A percentile compares a stretch with the other conserved stretches of the same genome.
Evolutionary conservation across 805 yeast genomes (phyloP).

Genomic region (Ogataea pignaliae): DNA sequence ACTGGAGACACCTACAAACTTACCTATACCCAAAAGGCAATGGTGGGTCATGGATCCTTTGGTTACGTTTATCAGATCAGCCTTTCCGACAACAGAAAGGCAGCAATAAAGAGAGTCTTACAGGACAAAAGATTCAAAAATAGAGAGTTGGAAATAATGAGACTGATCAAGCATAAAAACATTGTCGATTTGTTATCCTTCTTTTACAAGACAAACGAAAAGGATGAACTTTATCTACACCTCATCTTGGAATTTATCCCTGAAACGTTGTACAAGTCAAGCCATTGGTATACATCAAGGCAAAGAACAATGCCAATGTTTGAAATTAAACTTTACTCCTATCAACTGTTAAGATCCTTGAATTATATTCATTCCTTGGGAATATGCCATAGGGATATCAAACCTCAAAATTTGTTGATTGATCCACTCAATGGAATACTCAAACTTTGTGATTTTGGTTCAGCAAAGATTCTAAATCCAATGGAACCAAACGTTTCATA

Average conservation of each 20-base stretch:
- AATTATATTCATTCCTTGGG: conserved; percentile 74
- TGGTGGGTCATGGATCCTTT: conserved; percentile 99
- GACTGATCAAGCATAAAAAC: conserved; percentile 77
- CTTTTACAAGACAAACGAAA: conserved; percentile 62
- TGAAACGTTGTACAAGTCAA: conserved; percentile 90
- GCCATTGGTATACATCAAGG: conserved; percentile 76
- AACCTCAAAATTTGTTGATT: conserved; percentile 83
- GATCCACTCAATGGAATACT: conserved; percentile 82
- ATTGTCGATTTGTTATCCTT: conserved; percentile 84
- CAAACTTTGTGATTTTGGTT: conserved; percentile 94
- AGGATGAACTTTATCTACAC: conserved; percentile 81
- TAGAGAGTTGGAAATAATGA: conserved; percentile 95
- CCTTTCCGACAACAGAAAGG: conserved; percentile 67
- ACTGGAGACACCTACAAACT: conserved; percentile 59
- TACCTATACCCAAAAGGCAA: conserved; percentile 75
- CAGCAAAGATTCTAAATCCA: conserved; percentile 87
- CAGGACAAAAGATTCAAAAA: conserved; percentile 93
- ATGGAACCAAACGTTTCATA: conserved; percentile 93
- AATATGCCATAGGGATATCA: conserved; percentile 88
- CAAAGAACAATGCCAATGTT: conserved; percentile 79
- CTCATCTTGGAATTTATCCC: conserved; percentile 90
- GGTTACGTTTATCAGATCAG: conserved; percentile 94
- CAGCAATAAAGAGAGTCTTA: conserved; percentile 93
- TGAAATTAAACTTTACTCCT: conserved; percentile 82
- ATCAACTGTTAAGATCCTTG: conserved; percentile 70